phyloP scores from a whole-genome alignment of 495 filamentous ascomycete species.

The Hypoxylon rickii region DNA sequence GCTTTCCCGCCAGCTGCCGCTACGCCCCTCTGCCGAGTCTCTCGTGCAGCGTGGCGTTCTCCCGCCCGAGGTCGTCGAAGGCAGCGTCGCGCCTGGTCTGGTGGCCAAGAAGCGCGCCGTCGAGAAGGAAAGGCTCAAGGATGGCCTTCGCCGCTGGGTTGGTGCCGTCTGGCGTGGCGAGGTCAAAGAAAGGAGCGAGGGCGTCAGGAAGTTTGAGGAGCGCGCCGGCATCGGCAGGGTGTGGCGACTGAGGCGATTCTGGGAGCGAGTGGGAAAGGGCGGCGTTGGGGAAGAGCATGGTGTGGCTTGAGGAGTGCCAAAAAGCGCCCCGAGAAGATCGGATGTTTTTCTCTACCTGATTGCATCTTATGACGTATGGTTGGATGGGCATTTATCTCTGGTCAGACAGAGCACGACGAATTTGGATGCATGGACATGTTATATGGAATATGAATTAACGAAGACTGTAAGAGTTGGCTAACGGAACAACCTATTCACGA shows the following conservation, averaged over 20 bases:
- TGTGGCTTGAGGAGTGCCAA: not conserved
- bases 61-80: slow-evolving; percentile 50
- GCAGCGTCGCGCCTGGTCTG: slow-evolving; percentile 42
- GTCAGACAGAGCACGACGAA: not conserved
- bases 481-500: slow-evolving; percentile 1
- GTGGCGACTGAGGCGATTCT: slow-evolving; percentile 55
- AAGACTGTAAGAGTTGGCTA: slow-evolving; percentile 2
- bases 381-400: not conserved
- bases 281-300: slow-evolving; percentile 13
- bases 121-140: slow-evolving; percentile 61
- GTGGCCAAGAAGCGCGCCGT: slow-evolving; percentile 52
- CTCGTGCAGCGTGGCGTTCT: slow-evolving; percentile 52
- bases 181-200: slow-evolving; percentile 46
- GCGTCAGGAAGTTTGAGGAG: slow-evolving; percentile 47
- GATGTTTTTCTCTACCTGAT: not conserved
- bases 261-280: slow-evolving; percentile 49
- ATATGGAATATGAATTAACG: slow-evolving; percentile 5
- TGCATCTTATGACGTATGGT: not conserved
- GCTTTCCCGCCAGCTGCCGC: slow-evolving; percentile 48
- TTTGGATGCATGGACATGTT: slow-evolving; percentile 16
- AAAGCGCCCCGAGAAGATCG: not conserved
- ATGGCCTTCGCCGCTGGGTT: slow-evolving; percentile 56
- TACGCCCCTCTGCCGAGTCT: slow-evolving; percentile 47
- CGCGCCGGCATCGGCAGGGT: slow-evolving; percentile 51
- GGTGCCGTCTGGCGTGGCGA: slow-evolving; percentile 50